phyloP scores from a whole-genome alignment of 1,139 yeast genomes.

The Kurtzmaniella natalensis region DNA sequence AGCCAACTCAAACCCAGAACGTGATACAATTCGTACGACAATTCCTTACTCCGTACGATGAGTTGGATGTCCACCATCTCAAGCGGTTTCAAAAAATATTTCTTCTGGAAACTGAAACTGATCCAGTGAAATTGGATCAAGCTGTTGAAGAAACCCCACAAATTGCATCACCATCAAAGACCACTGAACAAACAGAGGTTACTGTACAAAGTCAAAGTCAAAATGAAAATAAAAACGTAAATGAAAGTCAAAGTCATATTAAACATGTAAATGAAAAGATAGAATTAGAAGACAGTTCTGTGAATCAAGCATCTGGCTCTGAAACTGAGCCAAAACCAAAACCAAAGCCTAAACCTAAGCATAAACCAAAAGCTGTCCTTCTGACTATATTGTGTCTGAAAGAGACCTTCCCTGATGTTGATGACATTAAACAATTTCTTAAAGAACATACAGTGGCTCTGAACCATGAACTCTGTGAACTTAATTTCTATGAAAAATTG shows the following conservation, averaged over 20 bases:
- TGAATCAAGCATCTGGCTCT: too few species aligned
- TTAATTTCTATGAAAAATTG: constrained; percentile 10
- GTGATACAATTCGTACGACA: constrained; percentile 25
- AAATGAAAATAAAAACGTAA: too few species aligned
- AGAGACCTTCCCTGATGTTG: constrained; percentile 12
- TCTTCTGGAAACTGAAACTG: neutral
- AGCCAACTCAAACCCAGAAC: constrained; percentile 26
- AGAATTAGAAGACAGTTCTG: too few species aligned
- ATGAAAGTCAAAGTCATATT: too few species aligned
- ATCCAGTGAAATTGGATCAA: neutral
- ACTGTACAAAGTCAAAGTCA: too few species aligned
- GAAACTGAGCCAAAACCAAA: too few species aligned
- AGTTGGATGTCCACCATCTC: constrained; percentile 22
- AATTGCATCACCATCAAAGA: neutral
- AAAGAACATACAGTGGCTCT: constrained; percentile 10
- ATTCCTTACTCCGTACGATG: constrained; percentile 24
- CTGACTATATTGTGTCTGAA: constrained; percentile 28
- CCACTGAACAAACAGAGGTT: too few species aligned
- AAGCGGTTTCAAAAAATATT: constrained; percentile 25
- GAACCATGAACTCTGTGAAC: constrained; percentile 9
- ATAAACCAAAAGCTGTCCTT: constrained; percentile 10
- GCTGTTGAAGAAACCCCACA: constrained; percentile 1
- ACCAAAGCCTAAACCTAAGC: too few species aligned
- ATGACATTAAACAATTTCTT: constrained; percentile 13
- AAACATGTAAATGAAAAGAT: too few species aligned